These are phyloP conservation scores for Mycosphaerella sp. DNA, from an alignment of 2,329 filamentous ascomycete species.

Conservation along the genomic window DNA sequence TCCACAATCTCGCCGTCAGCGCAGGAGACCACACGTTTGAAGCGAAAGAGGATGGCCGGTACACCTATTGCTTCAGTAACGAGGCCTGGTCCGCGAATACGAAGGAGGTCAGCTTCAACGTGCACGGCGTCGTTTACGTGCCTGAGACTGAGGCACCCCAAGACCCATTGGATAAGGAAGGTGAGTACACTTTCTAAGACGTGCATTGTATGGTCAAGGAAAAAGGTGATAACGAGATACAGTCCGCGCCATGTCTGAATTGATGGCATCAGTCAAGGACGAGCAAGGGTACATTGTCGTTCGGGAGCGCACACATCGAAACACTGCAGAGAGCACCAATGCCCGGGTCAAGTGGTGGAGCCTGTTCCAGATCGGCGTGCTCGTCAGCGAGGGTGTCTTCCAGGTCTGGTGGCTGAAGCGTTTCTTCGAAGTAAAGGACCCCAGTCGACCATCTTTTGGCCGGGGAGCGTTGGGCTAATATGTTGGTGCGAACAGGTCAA, in stretches of 20 bases:
- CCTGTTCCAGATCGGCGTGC: conserved; percentile 83
- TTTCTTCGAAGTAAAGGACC: conserved; percentile 50
- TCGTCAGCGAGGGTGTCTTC: conserved; percentile 89
- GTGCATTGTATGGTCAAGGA: neutral
- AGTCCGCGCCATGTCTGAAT: conserved; percentile 79
- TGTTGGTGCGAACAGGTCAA: conserved; percentile 32
- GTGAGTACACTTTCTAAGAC: conserved; percentile 43
- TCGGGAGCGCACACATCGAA: conserved; percentile 91
- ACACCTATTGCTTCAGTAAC: conserved; percentile 97
- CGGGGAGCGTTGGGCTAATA: conserved; percentile 30
- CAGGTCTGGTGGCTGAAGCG: conserved; percentile 99
- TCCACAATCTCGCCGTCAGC: conserved; percentile 72
- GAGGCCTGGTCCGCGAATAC: conserved; percentile 94
- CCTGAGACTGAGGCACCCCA: conserved; percentile 75
- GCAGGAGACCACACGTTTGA: conserved; percentile 92
- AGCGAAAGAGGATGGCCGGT: conserved; percentile 78
- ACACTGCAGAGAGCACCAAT: conserved; percentile 98
- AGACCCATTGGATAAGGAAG: conserved; percentile 86
- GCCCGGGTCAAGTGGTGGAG: conserved; percentile 99
- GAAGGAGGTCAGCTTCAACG: conserved; percentile 99
- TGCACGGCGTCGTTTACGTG: conserved; percentile 97
- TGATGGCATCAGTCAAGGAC: conserved; percentile 89
- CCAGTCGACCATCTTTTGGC: conserved; percentile 25
- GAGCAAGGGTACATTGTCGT: conserved; percentile 97
- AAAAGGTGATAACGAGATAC: conserved; percentile 10